Conservation (phyloP, 495 filamentous ascomycete species). For the Chaetomium fimeti region DNA sequence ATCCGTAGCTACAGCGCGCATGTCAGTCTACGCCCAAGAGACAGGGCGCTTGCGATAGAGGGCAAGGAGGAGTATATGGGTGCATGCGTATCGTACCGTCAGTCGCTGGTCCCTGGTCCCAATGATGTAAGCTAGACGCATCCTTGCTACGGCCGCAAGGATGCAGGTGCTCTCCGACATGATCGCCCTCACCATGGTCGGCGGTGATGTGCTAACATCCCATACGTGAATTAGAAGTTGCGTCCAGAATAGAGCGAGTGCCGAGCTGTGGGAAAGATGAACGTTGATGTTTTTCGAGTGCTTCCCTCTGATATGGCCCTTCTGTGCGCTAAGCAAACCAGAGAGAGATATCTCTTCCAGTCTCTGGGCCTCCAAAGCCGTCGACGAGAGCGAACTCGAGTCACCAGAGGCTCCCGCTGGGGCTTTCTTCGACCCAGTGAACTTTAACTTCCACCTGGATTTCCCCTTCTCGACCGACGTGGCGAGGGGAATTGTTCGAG, state of each 20-base stretch:
- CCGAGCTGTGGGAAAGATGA: conserved; percentile 37
- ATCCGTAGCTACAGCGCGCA: conserved; percentile 33
- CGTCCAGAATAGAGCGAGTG: conserved; percentile 41
- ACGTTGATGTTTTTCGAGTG: conserved; percentile 35
- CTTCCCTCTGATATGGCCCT: conserved; percentile 27
- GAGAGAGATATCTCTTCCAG: conserved; percentile 37
- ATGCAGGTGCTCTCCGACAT: conserved; percentile 40
- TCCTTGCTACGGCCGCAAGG: conserved; percentile 35
- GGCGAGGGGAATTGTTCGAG: conserved; percentile 22
- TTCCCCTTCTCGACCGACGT: conserved; percentile 31
- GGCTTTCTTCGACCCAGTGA: conserved; percentile 32
- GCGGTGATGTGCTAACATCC: conserved; percentile 37
- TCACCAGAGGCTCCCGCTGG: conserved; percentile 25
- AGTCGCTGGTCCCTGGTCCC: conserved; percentile 40
- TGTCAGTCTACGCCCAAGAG: conserved; percentile 4
- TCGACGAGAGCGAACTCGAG: conserved; percentile 37
- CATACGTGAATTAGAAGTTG: conserved; percentile 40
- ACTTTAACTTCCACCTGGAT: conserved; percentile 36
- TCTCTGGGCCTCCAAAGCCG: conserved; percentile 34
- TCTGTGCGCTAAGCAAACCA: conserved; percentile 24
- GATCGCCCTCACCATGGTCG: conserved; percentile 30
- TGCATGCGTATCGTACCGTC: conserved; percentile 27
- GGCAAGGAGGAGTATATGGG: not conserved
- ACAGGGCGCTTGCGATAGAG: not conserved
- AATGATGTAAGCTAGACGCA: conserved; percentile 39